Conservation (phyloP, 139 green algal species). For the Auxenochlorella pyrenoidosa region DNA sequence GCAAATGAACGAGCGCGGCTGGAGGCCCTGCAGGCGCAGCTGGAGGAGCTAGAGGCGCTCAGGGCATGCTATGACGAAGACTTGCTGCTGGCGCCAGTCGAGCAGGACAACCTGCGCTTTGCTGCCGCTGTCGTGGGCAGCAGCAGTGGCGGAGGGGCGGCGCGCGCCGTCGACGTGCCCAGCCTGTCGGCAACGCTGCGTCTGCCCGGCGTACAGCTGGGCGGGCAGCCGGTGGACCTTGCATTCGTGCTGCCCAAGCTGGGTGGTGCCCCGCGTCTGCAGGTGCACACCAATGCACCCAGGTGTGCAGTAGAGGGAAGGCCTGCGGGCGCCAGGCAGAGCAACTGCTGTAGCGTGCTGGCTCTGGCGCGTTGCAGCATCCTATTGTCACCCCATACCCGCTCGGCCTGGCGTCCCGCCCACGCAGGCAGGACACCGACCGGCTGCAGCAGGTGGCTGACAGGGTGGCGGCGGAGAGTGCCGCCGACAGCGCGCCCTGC, state of each 20-base stretch:
- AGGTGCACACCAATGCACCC: slow-evolving; percentile 13
- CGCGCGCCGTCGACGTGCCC: background rate
- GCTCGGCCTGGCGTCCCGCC: background rate
- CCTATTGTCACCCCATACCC: too few species aligned
- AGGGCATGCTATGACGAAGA: slow-evolving; percentile 25
- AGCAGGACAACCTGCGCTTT: background rate
- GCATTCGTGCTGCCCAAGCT: slow-evolving; percentile 5
- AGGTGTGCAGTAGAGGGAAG: background rate
- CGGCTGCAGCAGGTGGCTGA: slow-evolving; percentile 5
- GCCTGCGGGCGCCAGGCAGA: too few species aligned
- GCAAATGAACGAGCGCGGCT: background rate
- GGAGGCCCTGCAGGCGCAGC: background rate
- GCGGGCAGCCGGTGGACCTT: background rate
- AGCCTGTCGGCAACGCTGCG: slow-evolving; percentile 16
- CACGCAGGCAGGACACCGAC: background rate
- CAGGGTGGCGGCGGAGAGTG: background rate
- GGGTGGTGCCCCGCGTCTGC: background rate
- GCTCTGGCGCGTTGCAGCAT: too few species aligned
- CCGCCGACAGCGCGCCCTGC: background rate
- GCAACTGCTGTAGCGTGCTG: too few species aligned
- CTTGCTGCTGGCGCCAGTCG: background rate
- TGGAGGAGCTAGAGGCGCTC: slow-evolving; percentile 32
- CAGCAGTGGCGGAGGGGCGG: background rate
- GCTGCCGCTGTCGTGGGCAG: background rate
- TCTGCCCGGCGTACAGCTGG: background rate